Conservation (phyloP, 768 basidiomycete genomes). For the Exidia glandulosa region DNA sequence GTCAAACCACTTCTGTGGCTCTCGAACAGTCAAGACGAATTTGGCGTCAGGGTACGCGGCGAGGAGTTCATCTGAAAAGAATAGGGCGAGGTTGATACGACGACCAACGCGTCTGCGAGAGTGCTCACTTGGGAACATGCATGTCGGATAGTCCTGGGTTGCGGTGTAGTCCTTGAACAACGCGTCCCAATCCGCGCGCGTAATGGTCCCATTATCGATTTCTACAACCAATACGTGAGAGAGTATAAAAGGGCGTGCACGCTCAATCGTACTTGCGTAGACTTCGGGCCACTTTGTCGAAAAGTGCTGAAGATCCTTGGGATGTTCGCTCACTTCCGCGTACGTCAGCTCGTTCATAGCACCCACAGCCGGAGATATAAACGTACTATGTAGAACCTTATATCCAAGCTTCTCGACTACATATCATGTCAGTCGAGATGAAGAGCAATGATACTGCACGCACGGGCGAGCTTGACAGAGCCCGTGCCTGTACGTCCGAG, state of each 20-base stretch:
- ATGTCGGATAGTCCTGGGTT: background rate
- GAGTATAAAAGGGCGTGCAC: too few species aligned
- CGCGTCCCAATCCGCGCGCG: background rate
- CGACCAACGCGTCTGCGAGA: background rate
- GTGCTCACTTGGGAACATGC: background rate
- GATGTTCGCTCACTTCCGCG: background rate
- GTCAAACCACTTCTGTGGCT: background rate
- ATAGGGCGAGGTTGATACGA: background rate
- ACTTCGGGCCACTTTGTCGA: background rate
- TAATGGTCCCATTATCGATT: background rate
- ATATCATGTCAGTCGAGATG: background rate
- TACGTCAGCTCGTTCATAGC: background rate
- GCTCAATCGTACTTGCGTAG: background rate
- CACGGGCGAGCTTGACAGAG: background rate
- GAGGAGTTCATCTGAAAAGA: background rate
- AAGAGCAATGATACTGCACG: background rate
- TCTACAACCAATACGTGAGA: background rate
- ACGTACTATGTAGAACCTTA: background rate
- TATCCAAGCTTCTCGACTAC: background rate
- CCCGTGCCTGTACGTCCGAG: background rate
- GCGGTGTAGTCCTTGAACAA: background rate
- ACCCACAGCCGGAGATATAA: background rate
- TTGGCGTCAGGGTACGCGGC: constrained; percentile 1
- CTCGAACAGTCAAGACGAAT: background rate
- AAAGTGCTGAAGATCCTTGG: background rate